These are phyloP conservation scores for Cercospora sojina DNA, from an alignment of 2,329 filamentous ascomycete genomes.

Conservation along the genomic window DNA sequence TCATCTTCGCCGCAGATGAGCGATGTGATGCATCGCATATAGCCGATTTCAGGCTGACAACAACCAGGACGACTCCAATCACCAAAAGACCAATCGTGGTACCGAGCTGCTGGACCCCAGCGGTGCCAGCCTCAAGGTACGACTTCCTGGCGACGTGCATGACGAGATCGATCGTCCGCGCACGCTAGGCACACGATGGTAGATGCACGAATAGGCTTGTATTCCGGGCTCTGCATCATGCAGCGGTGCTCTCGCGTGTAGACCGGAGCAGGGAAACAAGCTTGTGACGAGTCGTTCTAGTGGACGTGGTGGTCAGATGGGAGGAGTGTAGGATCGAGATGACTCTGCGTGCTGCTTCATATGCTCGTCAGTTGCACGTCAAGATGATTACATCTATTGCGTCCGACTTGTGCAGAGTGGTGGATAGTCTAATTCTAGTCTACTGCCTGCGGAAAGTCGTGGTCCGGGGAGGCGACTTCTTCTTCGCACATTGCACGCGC, in stretches of 20 bases:
- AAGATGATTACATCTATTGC: slow-evolving; percentile 11
- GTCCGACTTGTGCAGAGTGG: background rate
- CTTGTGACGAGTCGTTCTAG: background rate
- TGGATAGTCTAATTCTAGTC: too few species aligned
- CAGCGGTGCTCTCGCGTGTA: background rate
- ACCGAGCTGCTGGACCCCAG: slow-evolving; percentile 1
- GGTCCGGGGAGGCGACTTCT: background rate
- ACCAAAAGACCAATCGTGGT: background rate
- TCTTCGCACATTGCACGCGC: background rate
- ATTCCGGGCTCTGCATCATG: background rate
- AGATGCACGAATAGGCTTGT: slow-evolving; percentile 12
- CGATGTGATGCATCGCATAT: background rate
- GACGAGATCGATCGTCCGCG: background rate
- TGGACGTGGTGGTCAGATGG: background rate
- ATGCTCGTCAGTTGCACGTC: slow-evolving; percentile 1
- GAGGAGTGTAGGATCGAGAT: background rate
- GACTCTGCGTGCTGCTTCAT: background rate
- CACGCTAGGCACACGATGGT: background rate
- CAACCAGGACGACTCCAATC: background rate
- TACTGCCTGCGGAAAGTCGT: background rate
- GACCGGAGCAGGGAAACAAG: slow-evolving; percentile 3
- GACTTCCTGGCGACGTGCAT: slow-evolving; percentile 1
- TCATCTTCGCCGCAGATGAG: background rate
- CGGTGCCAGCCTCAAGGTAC: background rate
- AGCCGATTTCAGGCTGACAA: background rate